Percentiles rank a stretch among this genome's conserved stretches.
Conservation (phyloP, 495 filamentous ascomycete genomes). For the Apiosordaria backusii region DNA sequence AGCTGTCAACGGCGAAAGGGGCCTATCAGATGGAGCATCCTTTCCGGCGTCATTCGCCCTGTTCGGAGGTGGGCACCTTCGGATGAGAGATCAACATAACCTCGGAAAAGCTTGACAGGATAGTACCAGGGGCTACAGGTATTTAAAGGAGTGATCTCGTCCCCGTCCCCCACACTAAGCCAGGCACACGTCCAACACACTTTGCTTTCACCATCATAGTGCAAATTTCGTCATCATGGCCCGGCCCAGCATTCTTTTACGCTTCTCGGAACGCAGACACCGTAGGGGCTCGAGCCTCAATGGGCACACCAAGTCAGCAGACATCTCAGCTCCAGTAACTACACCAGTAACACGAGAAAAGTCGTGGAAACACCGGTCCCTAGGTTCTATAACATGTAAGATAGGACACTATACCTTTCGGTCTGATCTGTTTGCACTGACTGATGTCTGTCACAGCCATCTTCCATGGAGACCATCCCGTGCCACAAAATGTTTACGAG, state of each 20-base stretch:
- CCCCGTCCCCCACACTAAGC: neutral
- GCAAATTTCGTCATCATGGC: constrained; percentile 14
- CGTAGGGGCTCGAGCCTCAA: neutral
- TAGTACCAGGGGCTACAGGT: neutral
- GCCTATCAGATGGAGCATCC: neutral
- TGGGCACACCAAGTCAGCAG: neutral
- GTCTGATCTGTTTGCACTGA: neutral
- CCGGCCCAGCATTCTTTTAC: constrained; percentile 12
- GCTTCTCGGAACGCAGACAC: constrained; percentile 14
- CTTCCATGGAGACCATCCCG: neutral
- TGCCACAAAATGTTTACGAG: constrained; percentile 23
- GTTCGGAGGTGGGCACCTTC: neutral
- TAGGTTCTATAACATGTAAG: constrained; percentile 20
- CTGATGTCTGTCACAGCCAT: neutral
- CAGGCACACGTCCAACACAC: neutral
- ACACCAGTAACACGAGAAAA: neutral
- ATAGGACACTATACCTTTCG: neutral
- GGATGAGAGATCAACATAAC: neutral
- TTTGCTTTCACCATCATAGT: neutral
- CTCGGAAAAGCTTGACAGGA: neutral
- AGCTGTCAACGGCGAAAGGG: neutral
- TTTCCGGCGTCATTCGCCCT: neutral
- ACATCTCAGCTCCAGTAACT: neutral
- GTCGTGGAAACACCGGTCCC: constrained; percentile 12
- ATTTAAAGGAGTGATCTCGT: constrained; percentile 1